Evolutionary conservation across 805 yeast species (phyloP).

Genomic region (Yamadazyma nakazawae): DNA sequence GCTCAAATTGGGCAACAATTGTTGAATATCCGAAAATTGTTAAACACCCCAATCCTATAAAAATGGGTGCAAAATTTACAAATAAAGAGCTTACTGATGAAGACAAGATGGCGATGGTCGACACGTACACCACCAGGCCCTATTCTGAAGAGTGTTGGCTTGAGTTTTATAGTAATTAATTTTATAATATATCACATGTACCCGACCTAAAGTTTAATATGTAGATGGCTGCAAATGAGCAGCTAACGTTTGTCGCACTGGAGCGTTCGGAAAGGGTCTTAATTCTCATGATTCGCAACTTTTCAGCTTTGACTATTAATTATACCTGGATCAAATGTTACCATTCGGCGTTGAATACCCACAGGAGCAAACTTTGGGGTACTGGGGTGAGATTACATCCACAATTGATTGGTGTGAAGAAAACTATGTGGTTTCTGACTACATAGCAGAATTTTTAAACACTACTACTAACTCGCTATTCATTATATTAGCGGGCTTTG

Average conservation of each 20-base stretch:
- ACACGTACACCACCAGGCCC: slow-evolving; percentile 53
- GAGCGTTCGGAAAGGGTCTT: slow-evolving; percentile 1
- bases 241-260: neutral
- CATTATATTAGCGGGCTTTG: slow-evolving; percentile 53
- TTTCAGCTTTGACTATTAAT: neutral
- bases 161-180: slow-evolving; percentile 23
- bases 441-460: slow-evolving; percentile 87
- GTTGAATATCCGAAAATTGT: slow-evolving; percentile 13
- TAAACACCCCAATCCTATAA: slow-evolving; percentile 16
- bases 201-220: neutral
- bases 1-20: slow-evolving; percentile 44
- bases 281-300: neutral
- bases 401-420: slow-evolving; percentile 99
- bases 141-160: slow-evolving; percentile 52
- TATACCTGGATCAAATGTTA: slow-evolving; percentile 22
- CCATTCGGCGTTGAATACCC: slow-evolving; percentile 58
- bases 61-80: slow-evolving; percentile 18
- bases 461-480: slow-evolving; percentile 72
- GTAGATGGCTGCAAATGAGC: slow-evolving; percentile 2
- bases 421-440: slow-evolving; percentile 81
- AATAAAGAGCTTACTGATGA: slow-evolving; percentile 31
- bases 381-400: slow-evolving; percentile 82
- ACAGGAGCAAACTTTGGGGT: slow-evolving; percentile 52
- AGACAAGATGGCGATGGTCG: slow-evolving; percentile 55
- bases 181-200: neutral